Base-by-base conservation (phyloP, 768 basidiomycete species). In the Trametes maxima region DNA sequence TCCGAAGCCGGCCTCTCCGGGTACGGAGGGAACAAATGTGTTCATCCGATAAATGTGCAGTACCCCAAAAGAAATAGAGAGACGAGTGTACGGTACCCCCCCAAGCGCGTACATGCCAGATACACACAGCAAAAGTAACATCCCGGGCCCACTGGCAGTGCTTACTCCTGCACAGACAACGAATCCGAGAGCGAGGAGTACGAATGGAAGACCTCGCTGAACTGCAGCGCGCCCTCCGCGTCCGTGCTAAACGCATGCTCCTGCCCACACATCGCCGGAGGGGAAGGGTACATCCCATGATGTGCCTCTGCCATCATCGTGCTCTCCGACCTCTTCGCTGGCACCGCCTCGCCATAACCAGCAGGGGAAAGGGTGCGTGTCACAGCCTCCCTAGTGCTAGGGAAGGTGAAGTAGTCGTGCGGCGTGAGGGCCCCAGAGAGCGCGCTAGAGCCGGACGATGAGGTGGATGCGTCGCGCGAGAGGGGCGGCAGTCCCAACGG, bases 151-250 rank as follows among this genome's bases (percentile, higher is more conserved):
- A 24, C 10, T 8, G 28, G n/a, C n/a, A n/a, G 8, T 33, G 28
- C 3, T 35, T 52, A 28, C 36, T 28, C 17, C 43, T 48, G 46
- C 36, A 40, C 40, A 5, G 47, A 43, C 39, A 33, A 33, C 28
- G 28, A 33, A 3, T 33, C 56, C 40, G 37, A 22, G 5, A 3
- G 10, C 7, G 48, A 21, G 10, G 36, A 10, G 46, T 13, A 13
- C 46, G 56, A 28, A 22, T 57, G 56, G 47, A 57, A 57, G 11
- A 39, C 25, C 12, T 57, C 56, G 48, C 56, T 44, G 37, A 57
- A 57, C 19, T 43, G 56, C 56, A 57, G 17, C 22, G 11, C 47
- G n/a, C 40, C 39, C 39, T 57, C 47, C 3, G n/a, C 56, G 3
- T 57, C 47, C 2, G 24, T 16, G 13, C 11, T 2, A 19, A 24